Percentiles rank a stretch among this genome's conserved stretches.
Conservation (phyloP, 2,329 filamentous ascomycete species). For the Ceratocystis cacaofunesta region DNA sequence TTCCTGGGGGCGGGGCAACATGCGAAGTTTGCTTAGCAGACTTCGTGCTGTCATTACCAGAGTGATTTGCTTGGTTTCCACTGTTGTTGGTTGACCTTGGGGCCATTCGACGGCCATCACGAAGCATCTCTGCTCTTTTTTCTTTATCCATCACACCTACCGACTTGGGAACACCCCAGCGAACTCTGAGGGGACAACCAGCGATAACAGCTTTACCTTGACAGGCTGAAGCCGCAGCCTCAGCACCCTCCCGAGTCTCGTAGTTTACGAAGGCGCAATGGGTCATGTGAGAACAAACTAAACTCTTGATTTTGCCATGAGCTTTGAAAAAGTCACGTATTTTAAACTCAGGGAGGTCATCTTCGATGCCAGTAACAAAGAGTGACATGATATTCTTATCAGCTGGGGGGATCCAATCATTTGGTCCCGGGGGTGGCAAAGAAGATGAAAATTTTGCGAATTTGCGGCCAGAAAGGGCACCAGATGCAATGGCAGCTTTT, state of each 20-base stretch:
- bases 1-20: constrained; percentile 62
- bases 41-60: not conserved
- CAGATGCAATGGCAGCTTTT: constrained; percentile 34
- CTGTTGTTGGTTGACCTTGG: not conserved
- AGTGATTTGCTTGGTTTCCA: not conserved
- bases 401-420: constrained; percentile 72
- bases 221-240: constrained; percentile 69
- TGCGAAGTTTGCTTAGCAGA: constrained; percentile 2
- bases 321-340: constrained; percentile 79
- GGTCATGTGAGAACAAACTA: constrained; percentile 92
- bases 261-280: constrained; percentile 97
- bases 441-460: constrained; percentile 30
- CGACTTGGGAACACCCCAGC: constrained; percentile 86
- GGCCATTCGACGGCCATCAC: constrained; percentile 40
- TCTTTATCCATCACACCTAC: constrained; percentile 85
- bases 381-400: constrained; percentile 82
- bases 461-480: constrained; percentile 32
- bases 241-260: constrained; percentile 66
- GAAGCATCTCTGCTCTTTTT: constrained; percentile 63
- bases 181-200: constrained; percentile 75
- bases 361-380: constrained; percentile 89
- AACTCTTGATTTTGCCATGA: constrained; percentile 77
- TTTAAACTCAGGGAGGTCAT: constrained; percentile 86
- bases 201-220: constrained; percentile 81
- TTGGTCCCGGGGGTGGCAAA: constrained; percentile 43